phyloP scores from a whole-genome alignment of 768 basidiomycete species.

The Strobilomyces echinocephalus region DNA sequence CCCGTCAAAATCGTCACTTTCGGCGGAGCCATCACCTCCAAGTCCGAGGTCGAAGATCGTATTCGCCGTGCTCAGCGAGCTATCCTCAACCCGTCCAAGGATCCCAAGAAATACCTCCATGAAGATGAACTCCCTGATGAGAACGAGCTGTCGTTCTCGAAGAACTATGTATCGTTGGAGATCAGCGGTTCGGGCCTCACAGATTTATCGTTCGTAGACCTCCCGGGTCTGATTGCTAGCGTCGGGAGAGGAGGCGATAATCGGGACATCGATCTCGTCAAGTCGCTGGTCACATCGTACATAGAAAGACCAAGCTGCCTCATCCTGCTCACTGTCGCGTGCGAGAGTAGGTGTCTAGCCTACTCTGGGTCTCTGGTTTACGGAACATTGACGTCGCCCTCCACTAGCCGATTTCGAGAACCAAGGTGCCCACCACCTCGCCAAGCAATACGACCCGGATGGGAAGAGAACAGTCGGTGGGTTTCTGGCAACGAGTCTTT shows the following conservation, averaged over 20 bases:
- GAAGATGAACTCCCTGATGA: too few relatives aligned
- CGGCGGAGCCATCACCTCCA: too few relatives aligned
- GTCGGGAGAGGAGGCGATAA: conserved; percentile 45
- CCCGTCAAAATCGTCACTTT: too few relatives aligned
- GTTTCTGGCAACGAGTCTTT: conserved; percentile 24
- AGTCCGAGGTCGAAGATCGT: too few relatives aligned
- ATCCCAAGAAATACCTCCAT: too few relatives aligned
- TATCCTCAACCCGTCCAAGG: too few relatives aligned
- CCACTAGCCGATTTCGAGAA: conserved; percentile 62
- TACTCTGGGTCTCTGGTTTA: not conserved
- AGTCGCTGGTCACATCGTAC: conserved; percentile 52
- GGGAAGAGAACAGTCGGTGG: conserved; percentile 69
- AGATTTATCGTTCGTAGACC: conserved; percentile 61
- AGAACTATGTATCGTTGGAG: conserved; percentile 51
- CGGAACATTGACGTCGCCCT: not conserved
- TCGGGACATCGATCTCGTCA: conserved; percentile 58
- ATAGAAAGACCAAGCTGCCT: conserved; percentile 66
- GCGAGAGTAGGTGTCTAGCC: conserved; percentile 21
- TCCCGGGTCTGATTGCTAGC: conserved; percentile 61
- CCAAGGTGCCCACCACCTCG: conserved; percentile 66
- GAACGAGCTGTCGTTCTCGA: conserved; percentile 41
- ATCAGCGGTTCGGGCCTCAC: conserved; percentile 57
- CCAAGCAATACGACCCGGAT: conserved; percentile 53
- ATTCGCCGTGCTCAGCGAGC: too few relatives aligned
- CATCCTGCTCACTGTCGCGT: conserved; percentile 60